A percentile compares a stretch with the other conserved stretches of the same genome.
Conservation (phyloP, 345 rosid genomes). For the Microcos paniculata region DNA sequence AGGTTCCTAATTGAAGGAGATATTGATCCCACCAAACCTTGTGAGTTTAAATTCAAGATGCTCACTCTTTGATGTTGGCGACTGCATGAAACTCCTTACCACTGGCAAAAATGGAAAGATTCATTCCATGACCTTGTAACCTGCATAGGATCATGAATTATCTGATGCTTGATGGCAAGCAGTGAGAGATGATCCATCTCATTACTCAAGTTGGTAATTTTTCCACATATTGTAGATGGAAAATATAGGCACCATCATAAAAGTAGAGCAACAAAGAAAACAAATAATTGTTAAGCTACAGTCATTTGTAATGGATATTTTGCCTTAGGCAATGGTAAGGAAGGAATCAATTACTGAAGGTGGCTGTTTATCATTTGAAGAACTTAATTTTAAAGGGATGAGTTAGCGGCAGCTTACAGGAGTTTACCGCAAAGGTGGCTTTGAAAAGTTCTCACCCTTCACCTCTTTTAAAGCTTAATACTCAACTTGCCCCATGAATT, state of each 20-base stretch:
- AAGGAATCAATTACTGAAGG: background rate
- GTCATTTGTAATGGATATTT: background rate
- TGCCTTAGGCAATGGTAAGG: background rate
- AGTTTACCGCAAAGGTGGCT: too few relatives aligned
- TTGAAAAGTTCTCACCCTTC: too few relatives aligned
- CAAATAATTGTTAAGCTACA: background rate
- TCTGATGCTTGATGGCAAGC: slow-evolving; percentile 2
- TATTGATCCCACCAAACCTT: background rate
- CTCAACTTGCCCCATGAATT: too few relatives aligned
- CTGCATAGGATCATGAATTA: background rate
- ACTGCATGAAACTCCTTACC: slow-evolving; percentile 24
- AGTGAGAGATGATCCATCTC: background rate
- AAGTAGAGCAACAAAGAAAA: background rate
- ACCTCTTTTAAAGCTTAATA: too few relatives aligned
- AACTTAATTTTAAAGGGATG: too few relatives aligned
- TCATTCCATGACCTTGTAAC: background rate
- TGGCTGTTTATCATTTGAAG: too few relatives aligned
- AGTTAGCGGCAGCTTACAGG: too few relatives aligned
- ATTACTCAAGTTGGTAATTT: background rate
- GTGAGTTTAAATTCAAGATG: background rate
- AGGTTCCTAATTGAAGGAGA: slow-evolving; percentile 8
- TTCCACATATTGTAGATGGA: background rate
- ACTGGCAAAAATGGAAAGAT: slow-evolving; percentile 4
- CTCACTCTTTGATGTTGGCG: background rate
- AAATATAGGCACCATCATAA: background rate